These are phyloP conservation scores for Holtermannia corniformis DNA, from an alignment of 768 basidiomycete species.

Conservation along the genomic window DNA sequence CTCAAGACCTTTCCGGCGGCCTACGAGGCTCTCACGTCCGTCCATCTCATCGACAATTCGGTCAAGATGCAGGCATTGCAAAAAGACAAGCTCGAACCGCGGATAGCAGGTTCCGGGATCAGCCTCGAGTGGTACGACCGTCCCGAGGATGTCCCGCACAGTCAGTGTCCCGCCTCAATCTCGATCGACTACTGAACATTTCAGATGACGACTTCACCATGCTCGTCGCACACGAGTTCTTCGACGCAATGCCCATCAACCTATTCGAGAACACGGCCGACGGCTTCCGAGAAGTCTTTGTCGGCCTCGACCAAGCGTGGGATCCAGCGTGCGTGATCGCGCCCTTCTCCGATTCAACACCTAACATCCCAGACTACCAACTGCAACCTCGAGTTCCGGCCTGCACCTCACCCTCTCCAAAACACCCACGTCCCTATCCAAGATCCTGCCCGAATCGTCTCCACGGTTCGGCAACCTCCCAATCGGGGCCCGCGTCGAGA, in stretches of 20 bases:
- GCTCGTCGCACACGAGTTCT: slow-evolving; percentile 91
- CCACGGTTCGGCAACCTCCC: slow-evolving; percentile 61
- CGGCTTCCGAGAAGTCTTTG: slow-evolving; percentile 79
- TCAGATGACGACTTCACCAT: slow-evolving; percentile 56
- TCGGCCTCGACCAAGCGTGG: slow-evolving; percentile 48
- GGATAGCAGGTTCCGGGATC: slow-evolving; percentile 17
- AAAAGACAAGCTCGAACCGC: slow-evolving; percentile 45
- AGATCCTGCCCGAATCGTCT: slow-evolving; percentile 50
- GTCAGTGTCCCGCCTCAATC: slow-evolving; percentile 32
- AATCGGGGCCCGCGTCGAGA: slow-evolving; percentile 65
- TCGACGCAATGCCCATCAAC: slow-evolving; percentile 90
- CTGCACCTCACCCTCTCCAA: slow-evolving; percentile 62
- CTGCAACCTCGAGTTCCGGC: slow-evolving; percentile 34
- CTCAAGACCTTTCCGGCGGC: slow-evolving; percentile 26
- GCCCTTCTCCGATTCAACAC: slow-evolving; percentile 10
- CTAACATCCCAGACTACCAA: slow-evolving; percentile 13
- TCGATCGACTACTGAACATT: slow-evolving; percentile 3
- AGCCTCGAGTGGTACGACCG: slow-evolving; percentile 61
- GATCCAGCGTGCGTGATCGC: slow-evolving; percentile 11
- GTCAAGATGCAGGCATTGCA: slow-evolving; percentile 58
- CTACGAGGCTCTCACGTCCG: slow-evolving; percentile 40
- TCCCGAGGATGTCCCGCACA: slow-evolving; percentile 55
- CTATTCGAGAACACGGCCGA: slow-evolving; percentile 70
- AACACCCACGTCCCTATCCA: slow-evolving; percentile 49
- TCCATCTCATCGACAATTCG: slow-evolving; percentile 79